Percentiles rank a stretch among this genome's conserved stretches.
Evolutionary conservation across 2,329 filamentous ascomycete species (phyloP).

Genomic region (Epichloe scottii): DNA sequence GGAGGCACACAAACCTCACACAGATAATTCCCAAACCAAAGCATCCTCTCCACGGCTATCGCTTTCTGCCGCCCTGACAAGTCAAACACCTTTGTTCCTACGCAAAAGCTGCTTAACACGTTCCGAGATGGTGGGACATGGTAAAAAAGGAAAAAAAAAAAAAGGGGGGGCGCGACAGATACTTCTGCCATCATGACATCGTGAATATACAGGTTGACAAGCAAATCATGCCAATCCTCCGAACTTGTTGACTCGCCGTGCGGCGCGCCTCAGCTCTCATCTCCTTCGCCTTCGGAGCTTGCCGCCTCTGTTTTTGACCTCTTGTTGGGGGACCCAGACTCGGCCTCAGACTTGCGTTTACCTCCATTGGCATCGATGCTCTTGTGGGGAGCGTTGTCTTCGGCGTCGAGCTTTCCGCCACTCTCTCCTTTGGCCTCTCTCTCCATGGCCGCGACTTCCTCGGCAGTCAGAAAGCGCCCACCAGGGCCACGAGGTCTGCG

Average conservation of each 20-base stretch:
- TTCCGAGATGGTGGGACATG: constrained; percentile 3
- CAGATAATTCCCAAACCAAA: not conserved
- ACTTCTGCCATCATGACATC: constrained; percentile 23
- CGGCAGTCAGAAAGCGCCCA: constrained; percentile 88
- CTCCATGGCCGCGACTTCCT: constrained; percentile 87
- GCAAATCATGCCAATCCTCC: not conserved
- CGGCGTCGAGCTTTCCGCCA: constrained; percentile 19
- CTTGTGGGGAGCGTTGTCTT: constrained; percentile 13
- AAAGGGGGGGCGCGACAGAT: constrained; percentile 3
- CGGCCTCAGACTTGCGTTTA: constrained; percentile 49
- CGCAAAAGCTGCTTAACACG: constrained; percentile 8
- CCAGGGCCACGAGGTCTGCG: constrained; percentile 84
- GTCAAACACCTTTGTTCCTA: constrained; percentile 5
- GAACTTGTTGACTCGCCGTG: not conserved
- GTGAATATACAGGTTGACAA: constrained; percentile 16
- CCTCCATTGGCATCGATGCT: constrained; percentile 26
- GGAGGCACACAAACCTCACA: not conserved
- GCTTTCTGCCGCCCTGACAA: constrained; percentile 1
- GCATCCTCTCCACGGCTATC: not conserved
- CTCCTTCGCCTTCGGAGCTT: constrained; percentile 24
- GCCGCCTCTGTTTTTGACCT: constrained; percentile 40
- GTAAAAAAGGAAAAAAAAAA: constrained; percentile 3
- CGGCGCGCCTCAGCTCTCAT: constrained; percentile 6
- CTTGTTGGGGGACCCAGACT: constrained; percentile 37
- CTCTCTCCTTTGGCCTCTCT: constrained; percentile 37